phyloP scores from a whole-genome alignment of 306 rosid species.

The Cicer bijugum region DNA sequence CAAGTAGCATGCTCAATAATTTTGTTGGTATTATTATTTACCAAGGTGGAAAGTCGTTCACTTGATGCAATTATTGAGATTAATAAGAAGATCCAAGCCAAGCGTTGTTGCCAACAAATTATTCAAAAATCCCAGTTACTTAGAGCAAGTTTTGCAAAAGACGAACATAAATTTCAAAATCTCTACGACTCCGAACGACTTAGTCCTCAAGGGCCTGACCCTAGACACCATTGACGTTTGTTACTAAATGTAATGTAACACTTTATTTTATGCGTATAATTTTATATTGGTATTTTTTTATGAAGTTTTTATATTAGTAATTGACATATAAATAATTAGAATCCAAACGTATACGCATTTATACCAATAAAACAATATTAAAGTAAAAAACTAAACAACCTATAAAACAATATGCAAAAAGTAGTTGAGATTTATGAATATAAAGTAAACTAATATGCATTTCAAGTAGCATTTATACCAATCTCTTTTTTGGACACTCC shows the following conservation, averaged over 20 bases:
- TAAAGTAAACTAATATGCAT: no score
- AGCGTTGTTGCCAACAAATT: constrained; percentile 8
- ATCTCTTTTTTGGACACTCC: no score
- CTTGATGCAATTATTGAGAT: constrained; percentile 33
- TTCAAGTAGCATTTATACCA: no score
- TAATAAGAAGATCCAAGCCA: constrained; percentile 27
- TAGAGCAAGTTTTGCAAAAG: constrained; percentile 37
- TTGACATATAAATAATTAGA: not conserved
- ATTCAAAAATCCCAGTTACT: constrained; percentile 39
- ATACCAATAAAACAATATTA: no score
- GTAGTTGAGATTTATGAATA: no score
- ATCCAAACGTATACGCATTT: no score
- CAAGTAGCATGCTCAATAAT: constrained; percentile 31
- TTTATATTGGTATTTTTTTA: not conserved
- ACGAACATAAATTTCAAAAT: not conserved
- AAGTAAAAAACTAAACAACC: no score
- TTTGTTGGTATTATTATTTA: constrained; percentile 24
- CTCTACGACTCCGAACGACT: constrained; percentile 35
- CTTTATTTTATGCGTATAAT: not conserved
- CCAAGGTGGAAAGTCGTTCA: constrained; percentile 44
- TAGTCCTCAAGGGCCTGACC: constrained; percentile 60
- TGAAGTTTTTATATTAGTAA: not conserved
- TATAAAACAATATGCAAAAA: no score
- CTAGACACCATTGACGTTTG: constrained; percentile 44
- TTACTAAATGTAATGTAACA: not conserved